These are phyloP conservation scores for Geotrichum phurueaensis DNA, from an alignment of 1,139 yeast species.

Conservation along the genomic window DNA sequence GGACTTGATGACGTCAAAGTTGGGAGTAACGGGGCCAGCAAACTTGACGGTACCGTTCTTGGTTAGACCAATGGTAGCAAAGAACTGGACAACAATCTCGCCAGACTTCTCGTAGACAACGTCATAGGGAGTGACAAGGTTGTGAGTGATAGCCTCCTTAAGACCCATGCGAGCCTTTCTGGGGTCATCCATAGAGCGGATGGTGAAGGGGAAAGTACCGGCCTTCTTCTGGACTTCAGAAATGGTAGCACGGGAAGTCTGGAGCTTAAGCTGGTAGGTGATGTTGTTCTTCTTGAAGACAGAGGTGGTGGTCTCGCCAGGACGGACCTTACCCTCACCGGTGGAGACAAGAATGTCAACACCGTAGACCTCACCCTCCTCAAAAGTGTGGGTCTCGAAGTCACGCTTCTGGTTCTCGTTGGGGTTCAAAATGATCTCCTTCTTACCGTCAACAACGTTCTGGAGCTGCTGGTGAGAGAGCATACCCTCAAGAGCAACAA, in stretches of 20 bases:
- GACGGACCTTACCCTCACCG: slow-evolving; percentile 63
- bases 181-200: slow-evolving; percentile 62
- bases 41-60: slow-evolving; percentile 65
- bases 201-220: slow-evolving; percentile 67
- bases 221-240: slow-evolving; percentile 62
- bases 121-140: slow-evolving; percentile 63
- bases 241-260: slow-evolving; percentile 62
- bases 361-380: slow-evolving; percentile 74
- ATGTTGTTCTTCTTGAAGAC: slow-evolving; percentile 68
- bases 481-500: slow-evolving; percentile 70
- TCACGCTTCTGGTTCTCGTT: slow-evolving; percentile 59
- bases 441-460: slow-evolving; percentile 66
- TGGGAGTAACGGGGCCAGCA: slow-evolving; percentile 47
- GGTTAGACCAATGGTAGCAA: slow-evolving; percentile 72
- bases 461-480: slow-evolving; percentile 66
- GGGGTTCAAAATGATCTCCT: slow-evolving; percentile 74
- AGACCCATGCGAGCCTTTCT: slow-evolving; percentile 71
- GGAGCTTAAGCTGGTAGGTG: slow-evolving; percentile 64
- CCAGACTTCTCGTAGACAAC: slow-evolving; percentile 65
- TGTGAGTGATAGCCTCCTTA: slow-evolving; percentile 67
- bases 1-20: slow-evolving; percentile 50
- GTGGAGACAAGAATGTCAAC: slow-evolving; percentile 66
- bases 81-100: slow-evolving; percentile 64
- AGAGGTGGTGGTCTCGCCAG: slow-evolving; percentile 58
- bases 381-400: slow-evolving; percentile 61